Evolutionary conservation across 352 stramenopile species (phyloP), one percentile per base, ranked within the genome.

Genomic region (Pythium phragmiticola): DNA sequence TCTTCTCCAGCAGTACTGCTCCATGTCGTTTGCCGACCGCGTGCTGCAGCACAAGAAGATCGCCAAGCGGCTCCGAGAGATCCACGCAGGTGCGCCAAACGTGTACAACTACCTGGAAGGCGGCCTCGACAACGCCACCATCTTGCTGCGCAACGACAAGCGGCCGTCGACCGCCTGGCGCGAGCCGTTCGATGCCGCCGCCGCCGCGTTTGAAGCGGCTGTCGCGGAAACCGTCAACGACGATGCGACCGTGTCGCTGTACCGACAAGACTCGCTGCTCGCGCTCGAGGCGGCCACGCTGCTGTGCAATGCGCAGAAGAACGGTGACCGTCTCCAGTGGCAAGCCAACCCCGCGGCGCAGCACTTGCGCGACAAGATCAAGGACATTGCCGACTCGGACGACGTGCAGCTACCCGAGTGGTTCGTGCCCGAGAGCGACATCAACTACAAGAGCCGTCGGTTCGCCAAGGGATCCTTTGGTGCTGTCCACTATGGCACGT

Each of bases 1-100:
- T 13, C n/a, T 39, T 9, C 21, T 42, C 17, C 41, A 42, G 14
- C 17, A 36, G n/a, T 60, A 51, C 16, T 23, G 41, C 26, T 28
- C 26, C 9, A 21, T 39, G 37, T 28, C 53, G 23, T 26, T 60
- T 16, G 41, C 53, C 13, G 37, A 39, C 6, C 53, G 53, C 12
- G 53, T 60, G 23, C 16, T 60, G 21, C 26, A 60, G n/a, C 53
- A 60, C 53, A 60, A 60, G 53, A 60, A 51, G 53, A 11, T 48
- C 19, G 26, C 26, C 3, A 37, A 41, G 14, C 7, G 12, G 6
- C 26, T 60, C n/a, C 21, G 51, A 23, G 53, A 60, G 37, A 28
- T 60, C 21, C 53, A 51, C 26, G 53, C 34, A 16, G 53, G 53
- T 39, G 41, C 53, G 23, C 2, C 11, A 16, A 39, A 23, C 37